A percentile compares a stretch with the other conserved stretches of the same genome.
Conservation (phyloP, 495 filamentous ascomycete species). For the Oleoguttula mirabilis region DNA sequence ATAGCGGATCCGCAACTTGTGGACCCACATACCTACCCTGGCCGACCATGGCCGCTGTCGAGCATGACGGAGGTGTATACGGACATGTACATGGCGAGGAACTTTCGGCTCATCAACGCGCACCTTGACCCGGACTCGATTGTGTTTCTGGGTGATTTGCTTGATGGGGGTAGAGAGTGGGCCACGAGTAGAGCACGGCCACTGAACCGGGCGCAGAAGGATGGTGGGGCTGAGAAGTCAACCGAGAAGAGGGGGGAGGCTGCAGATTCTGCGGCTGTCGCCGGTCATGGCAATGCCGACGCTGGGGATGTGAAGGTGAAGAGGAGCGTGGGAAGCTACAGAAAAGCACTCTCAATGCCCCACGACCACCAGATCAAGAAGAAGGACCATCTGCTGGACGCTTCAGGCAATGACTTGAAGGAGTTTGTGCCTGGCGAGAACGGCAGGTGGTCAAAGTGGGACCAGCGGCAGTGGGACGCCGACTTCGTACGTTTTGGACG, state of each 20-base stretch:
- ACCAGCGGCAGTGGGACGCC: constrained; percentile 16
- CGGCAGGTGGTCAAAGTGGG: constrained; percentile 14
- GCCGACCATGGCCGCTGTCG: constrained; percentile 77
- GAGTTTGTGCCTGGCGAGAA: constrained; percentile 15
- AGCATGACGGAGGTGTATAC: constrained; percentile 69
- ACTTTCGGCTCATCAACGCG: constrained; percentile 58
- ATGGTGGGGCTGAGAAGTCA: too few relatives aligned
- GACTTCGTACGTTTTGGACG: constrained; percentile 19
- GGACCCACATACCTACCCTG: constrained; percentile 93
- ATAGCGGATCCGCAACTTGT: constrained; percentile 96
- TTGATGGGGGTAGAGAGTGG: constrained; percentile 97
- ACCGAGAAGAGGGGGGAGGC: constrained; percentile 42
- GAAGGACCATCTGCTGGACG: constrained; percentile 1
- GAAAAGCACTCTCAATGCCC: constrained; percentile 5
- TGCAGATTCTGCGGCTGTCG: constrained; percentile 23
- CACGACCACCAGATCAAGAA: constrained; percentile 2
- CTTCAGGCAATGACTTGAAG: constrained; percentile 6
- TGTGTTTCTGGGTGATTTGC: constrained; percentile 87
- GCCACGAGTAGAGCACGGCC: constrained; percentile 39
- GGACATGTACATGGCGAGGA: constrained; percentile 75
- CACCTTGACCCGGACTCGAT: constrained; percentile 66
- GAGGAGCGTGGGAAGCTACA: constrained; percentile 6
- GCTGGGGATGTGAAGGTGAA: constrained; percentile 28
- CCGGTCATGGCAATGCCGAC: constrained; percentile 17
- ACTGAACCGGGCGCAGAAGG: constrained; percentile 55